A percentile compares a stretch with the other conserved stretches of the same genome.
phyloP scores from a whole-genome alignment of 2,329 filamentous ascomycete species.

The Aspergillus aculeatus region DNA sequence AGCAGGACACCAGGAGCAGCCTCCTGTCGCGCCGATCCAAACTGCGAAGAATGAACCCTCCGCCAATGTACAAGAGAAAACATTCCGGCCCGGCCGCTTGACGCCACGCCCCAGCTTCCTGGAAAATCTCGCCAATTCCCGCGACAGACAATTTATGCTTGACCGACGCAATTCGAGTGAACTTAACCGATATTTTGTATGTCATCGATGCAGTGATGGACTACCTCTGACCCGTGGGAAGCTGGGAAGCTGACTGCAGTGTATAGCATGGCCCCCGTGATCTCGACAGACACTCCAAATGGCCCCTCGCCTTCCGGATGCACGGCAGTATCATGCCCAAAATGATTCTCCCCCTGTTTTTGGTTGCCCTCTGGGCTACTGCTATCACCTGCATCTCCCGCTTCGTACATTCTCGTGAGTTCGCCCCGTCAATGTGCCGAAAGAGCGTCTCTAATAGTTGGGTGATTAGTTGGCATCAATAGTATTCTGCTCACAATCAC shows the following conservation, averaged over 20 bases:
- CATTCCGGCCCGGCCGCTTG: conserved; percentile 22
- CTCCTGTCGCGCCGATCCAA: not conserved
- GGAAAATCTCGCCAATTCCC: conserved; percentile 31
- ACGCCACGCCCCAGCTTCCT: conserved; percentile 37
- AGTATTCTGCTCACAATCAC: conserved; percentile 72
- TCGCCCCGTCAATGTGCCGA: not conserved
- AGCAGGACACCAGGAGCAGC: not conserved
- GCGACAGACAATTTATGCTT: conserved; percentile 33
- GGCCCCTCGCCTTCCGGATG: conserved; percentile 72
- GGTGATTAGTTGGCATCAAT: conserved; percentile 53
- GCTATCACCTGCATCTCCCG: conserved; percentile 59
- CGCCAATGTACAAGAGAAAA: conserved; percentile 18
- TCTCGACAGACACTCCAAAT: conserved; percentile 71
- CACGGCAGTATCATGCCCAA: conserved; percentile 73
- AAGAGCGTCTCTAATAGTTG: conserved; percentile 11
- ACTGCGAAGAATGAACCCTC: not conserved
- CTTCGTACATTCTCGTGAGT: conserved; percentile 44
- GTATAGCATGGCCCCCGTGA: conserved; percentile 57
- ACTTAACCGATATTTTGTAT: conserved; percentile 62
- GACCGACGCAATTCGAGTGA: conserved; percentile 41
- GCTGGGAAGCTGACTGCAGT: not conserved
- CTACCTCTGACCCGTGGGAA: not conserved
- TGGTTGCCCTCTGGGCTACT: conserved; percentile 65
- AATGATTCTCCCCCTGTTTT: conserved; percentile 66
- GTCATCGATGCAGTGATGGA: conserved; percentile 18